These are phyloP conservation scores for Nicotiana sylvestris DNA, from an alignment of 257 asterid species.

Conservation along the genomic window DNA sequence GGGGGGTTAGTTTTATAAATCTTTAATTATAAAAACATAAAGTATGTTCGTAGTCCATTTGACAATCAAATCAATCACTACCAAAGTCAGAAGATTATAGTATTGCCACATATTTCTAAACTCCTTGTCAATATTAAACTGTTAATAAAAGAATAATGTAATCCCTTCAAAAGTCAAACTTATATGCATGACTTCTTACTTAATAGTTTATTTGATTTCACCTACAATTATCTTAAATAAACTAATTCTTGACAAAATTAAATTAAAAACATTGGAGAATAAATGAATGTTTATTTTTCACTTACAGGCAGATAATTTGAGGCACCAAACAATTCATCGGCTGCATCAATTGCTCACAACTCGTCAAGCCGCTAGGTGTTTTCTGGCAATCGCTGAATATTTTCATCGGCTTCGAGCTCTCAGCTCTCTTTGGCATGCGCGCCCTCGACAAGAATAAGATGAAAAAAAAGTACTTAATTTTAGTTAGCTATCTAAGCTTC, in stretches of 20 bases:
- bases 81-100: neutral
- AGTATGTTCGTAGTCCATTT: neutral
- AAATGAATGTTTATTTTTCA: neutral
- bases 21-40: too few relatives aligned
- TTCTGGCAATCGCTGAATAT: conserved; percentile 69
- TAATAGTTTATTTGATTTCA: neutral
- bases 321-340: conserved; percentile 66
- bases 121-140: neutral
- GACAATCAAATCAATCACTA: conserved; percentile 18
- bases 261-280: neutral
- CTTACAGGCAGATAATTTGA: conserved; percentile 66
- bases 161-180: conserved; percentile 25
- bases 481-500: neutral
- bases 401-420: conserved; percentile 85
- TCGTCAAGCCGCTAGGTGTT: conserved; percentile 67
- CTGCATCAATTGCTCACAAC: conserved; percentile 64
- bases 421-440: conserved; percentile 74
- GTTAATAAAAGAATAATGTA: neutral
- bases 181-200: conserved; percentile 18
- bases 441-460: conserved; percentile 50
- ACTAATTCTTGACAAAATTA: neutral
- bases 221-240: neutral
- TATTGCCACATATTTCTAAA: neutral
- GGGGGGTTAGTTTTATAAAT: too few relatives aligned
- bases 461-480: neutral